These are phyloP conservation scores for Cairneyella variabilis DNA, from an alignment of 495 filamentous ascomycete genomes.

Conservation along the genomic window DNA sequence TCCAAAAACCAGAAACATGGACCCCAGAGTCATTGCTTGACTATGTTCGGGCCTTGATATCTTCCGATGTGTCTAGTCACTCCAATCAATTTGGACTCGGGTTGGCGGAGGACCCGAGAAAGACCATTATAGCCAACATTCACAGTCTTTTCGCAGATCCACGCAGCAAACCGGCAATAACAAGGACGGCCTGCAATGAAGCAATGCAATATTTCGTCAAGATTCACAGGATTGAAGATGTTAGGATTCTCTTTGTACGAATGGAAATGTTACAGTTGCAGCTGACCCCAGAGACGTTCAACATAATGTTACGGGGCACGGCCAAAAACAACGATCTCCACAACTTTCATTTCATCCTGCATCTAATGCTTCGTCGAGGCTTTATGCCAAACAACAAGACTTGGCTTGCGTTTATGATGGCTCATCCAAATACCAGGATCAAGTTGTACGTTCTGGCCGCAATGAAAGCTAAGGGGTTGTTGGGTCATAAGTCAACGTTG, in stretches of 20 bases:
- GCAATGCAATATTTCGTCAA: constrained; percentile 19
- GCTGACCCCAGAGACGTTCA: constrained; percentile 16
- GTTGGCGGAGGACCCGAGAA: neutral
- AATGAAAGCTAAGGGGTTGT: constrained; percentile 21
- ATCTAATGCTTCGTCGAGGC: constrained; percentile 18
- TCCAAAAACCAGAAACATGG: constrained; percentile 15
- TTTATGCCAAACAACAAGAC: constrained; percentile 14
- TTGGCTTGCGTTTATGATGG: constrained; percentile 21
- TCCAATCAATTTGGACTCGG: neutral
- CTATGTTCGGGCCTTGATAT: constrained; percentile 10
- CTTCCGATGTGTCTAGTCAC: constrained; percentile 13
- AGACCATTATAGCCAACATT: constrained; percentile 1
- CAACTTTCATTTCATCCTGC: constrained; percentile 20
- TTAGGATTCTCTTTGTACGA: constrained; percentile 13
- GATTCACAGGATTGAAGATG: constrained; percentile 8
- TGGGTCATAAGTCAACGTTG: neutral
- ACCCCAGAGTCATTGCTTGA: constrained; percentile 9
- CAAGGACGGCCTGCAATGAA: constrained; percentile 12
- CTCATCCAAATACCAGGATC: constrained; percentile 2
- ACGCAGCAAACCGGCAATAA: constrained; percentile 5
- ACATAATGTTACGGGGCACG: constrained; percentile 19
- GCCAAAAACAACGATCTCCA: constrained; percentile 16
- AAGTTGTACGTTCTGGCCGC: constrained; percentile 7
- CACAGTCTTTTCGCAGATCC: constrained; percentile 14
- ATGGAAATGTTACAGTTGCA: constrained; percentile 11